phyloP scores from a whole-genome alignment of 192 early-diverging fungal species.

The Chytriomyces sp. region DNA sequence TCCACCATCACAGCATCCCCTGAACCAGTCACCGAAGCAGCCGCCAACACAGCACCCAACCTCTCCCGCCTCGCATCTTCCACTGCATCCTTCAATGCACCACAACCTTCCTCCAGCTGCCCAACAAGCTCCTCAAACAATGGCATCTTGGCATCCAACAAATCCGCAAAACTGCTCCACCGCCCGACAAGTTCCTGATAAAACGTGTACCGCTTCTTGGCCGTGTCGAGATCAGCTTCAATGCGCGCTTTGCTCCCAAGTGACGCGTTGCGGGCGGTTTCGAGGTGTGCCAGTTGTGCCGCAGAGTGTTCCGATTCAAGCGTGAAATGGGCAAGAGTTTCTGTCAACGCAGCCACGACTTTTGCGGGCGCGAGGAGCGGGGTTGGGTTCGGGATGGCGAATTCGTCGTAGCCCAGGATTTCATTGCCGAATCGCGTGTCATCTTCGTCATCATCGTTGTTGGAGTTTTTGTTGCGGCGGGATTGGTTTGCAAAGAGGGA shows the following conservation, averaged over 20 bases:
- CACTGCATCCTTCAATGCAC: background rate
- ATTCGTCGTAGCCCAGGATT: background rate
- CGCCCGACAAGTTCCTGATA: constrained; percentile 23
- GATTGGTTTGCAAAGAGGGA: background rate
- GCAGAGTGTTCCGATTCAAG: background rate
- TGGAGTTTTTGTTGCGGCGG: background rate
- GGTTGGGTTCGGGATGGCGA: constrained; percentile 1
- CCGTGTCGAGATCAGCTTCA: background rate
- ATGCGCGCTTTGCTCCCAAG: background rate
- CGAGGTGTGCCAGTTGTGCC: background rate
- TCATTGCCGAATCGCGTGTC: background rate
- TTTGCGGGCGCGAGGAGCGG: background rate
- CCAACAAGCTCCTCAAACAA: constrained; percentile 20
- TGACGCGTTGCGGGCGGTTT: background rate
- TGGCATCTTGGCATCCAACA: constrained; percentile 35
- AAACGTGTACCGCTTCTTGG: constrained; percentile 28
- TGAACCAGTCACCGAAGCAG: background rate
- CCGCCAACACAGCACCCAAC: background rate
- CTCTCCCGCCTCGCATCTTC: background rate
- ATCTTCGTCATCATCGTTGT: background rate
- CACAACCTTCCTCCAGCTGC: background rate
- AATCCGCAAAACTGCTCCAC: constrained; percentile 25
- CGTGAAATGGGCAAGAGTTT: background rate
- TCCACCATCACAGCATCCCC: constrained; percentile 5
- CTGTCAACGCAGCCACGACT: constrained; percentile 3